phyloP scores from a whole-genome alignment of 2,329 filamentous ascomycete species.

The Curvularia verruculosa region DNA sequence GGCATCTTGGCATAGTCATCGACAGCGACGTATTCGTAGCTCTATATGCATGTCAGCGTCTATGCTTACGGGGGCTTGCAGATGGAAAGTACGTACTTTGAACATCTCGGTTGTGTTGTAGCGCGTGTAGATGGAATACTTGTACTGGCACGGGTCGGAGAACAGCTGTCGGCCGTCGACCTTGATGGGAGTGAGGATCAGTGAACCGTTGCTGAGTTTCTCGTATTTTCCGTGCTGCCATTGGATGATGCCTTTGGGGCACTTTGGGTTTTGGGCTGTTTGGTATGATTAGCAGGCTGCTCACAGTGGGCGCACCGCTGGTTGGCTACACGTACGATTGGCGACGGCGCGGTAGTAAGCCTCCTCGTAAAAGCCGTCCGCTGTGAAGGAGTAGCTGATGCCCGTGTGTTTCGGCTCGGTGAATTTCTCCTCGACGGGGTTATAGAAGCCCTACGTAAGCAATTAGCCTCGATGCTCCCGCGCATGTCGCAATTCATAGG shows the following conservation, averaged over 20 bases:
- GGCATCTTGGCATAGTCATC: conserved; percentile 67
- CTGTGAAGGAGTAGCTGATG: conserved; percentile 76
- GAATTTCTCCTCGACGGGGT: conserved; percentile 68
- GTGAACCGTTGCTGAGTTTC: conserved; percentile 62
- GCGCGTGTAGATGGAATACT: conserved; percentile 64
- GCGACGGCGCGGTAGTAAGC: conserved; percentile 72
- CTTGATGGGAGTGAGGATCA: conserved; percentile 65
- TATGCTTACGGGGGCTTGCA: not conserved
- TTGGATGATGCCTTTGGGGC: conserved; percentile 70
- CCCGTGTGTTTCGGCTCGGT: conserved; percentile 70
- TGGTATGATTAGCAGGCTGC: conserved; percentile 27
- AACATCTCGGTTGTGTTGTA: conserved; percentile 71
- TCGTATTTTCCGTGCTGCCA: conserved; percentile 73
- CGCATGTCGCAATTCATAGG: conserved; percentile 11
- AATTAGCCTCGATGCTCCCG: conserved; percentile 18
- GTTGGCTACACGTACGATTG: conserved; percentile 62
- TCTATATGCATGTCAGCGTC: conserved; percentile 34
- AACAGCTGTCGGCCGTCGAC: conserved; percentile 71
- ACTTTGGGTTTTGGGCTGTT: conserved; percentile 64
- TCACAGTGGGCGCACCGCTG: not conserved
- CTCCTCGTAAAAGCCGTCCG: conserved; percentile 70
- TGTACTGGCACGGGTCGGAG: conserved; percentile 67
- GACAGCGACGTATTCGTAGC: conserved; percentile 52
- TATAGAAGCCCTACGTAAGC: conserved; percentile 66
- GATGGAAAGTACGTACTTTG: conserved; percentile 55